phyloP scores from a whole-genome alignment of 805 yeast species.

The Myxozyma vanderwaltii region DNA sequence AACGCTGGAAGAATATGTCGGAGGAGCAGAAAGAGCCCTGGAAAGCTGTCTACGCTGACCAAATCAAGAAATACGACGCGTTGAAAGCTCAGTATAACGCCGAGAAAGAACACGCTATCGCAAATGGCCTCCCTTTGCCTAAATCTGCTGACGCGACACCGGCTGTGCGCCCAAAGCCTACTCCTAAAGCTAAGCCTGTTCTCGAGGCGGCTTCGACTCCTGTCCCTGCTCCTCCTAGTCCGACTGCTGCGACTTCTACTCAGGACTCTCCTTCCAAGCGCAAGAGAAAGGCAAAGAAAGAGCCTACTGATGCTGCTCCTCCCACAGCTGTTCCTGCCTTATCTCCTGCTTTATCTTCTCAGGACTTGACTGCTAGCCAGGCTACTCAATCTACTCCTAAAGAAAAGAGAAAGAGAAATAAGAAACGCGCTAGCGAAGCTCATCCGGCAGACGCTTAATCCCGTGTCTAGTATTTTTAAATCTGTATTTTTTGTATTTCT shows the following conservation, averaged over 20 bases:
- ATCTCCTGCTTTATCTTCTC: neutral
- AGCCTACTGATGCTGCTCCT: conserved; percentile 24
- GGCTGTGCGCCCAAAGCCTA: conserved; percentile 8
- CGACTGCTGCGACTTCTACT: neutral
- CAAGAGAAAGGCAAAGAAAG: conserved; percentile 34
- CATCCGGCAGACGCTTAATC: no score
- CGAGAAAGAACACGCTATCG: conserved; percentile 43
- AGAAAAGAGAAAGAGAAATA: conserved; percentile 23
- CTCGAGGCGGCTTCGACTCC: conserved; percentile 4
- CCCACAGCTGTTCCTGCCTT: neutral
- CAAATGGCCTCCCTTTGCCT: conserved; percentile 21
- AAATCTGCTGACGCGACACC: neutral
- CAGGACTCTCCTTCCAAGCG: conserved; percentile 24
- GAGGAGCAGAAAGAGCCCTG: conserved; percentile 72
- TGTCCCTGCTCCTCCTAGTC: neutral
- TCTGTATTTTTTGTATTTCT: neutral
- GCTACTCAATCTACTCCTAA: conserved; percentile 3
- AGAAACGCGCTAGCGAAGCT: conserved; percentile 13
- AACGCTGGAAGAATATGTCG: conserved; percentile 72
- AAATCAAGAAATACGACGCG: conserved; percentile 50
- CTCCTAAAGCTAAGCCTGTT: conserved; percentile 2
- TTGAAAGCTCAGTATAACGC: conserved; percentile 52
- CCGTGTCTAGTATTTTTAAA: no score
- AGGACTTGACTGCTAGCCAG: neutral
- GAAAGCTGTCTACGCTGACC: conserved; percentile 56